These are phyloP conservation scores for Zalerion maritima DNA, from an alignment of 495 filamentous ascomycete genomes.

Conservation along the genomic window DNA sequence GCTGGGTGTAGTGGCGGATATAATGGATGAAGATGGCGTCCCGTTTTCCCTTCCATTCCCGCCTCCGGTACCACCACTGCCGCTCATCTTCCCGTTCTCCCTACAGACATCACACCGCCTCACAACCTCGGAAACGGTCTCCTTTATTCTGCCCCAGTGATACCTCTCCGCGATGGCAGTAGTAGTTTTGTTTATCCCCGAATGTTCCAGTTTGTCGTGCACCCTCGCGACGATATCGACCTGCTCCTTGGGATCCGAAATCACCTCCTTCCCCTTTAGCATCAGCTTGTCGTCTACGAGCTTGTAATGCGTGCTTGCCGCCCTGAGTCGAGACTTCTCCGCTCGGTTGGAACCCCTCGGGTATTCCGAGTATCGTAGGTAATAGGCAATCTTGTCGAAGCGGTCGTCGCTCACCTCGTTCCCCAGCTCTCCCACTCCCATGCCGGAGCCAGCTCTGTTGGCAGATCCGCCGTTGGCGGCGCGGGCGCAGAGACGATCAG, in stretches of 20 bases:
- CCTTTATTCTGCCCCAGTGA: slow-evolving; percentile 98
- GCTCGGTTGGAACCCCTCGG: slow-evolving; percentile 85
- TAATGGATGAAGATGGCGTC: too few relatives aligned
- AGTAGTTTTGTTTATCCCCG: slow-evolving; percentile 96
- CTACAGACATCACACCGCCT: slow-evolving; percentile 85
- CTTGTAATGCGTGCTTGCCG: slow-evolving; percentile 92
- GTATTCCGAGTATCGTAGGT: slow-evolving; percentile 89
- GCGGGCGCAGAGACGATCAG: too few relatives aligned
- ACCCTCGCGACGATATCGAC: slow-evolving; percentile 73
- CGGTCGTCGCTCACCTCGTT: slow-evolving; percentile 88
- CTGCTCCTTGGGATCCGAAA: slow-evolving; percentile 79
- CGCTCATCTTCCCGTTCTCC: slow-evolving; percentile 53
- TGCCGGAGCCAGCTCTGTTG: slow-evolving; percentile 15
- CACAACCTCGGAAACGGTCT: slow-evolving; percentile 90
- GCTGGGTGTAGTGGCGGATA: slow-evolving; percentile 8
- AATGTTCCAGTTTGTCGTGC: slow-evolving; percentile 60
- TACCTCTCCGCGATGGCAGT: slow-evolving; percentile 85
- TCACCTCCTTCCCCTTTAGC: slow-evolving; percentile 96
- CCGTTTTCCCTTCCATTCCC: too few relatives aligned
- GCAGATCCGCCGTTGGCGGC: too few relatives aligned
- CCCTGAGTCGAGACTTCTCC: slow-evolving; percentile 85
- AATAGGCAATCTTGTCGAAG: slow-evolving; percentile 96
- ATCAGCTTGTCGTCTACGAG: slow-evolving; percentile 72
- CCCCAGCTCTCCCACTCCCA: slow-evolving; percentile 22
- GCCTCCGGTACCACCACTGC: too few relatives aligned